Conservation (phyloP, 768 basidiomycete species). For the Strobilomyces echinocephalus region DNA sequence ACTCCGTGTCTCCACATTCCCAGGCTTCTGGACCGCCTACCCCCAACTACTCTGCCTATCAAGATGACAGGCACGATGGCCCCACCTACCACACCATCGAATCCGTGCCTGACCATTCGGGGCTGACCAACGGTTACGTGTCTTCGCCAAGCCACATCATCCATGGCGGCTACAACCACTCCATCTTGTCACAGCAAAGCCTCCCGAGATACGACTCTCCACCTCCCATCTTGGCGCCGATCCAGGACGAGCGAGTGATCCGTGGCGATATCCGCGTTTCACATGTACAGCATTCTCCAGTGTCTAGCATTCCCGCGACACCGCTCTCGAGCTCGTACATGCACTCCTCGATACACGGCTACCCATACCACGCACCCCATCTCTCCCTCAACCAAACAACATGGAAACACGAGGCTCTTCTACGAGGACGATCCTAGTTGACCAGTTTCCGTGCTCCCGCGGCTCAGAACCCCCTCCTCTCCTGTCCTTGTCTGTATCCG, state of each 20-base stretch:
- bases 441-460: neutral
- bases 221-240: conserved; percentile 53
- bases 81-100: conserved; percentile 37
- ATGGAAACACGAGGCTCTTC: conserved; percentile 44
- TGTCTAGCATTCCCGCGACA: conserved; percentile 30
- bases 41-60: conserved; percentile 41
- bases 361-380: conserved; percentile 38
- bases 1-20: conserved; percentile 40
- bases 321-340: conserved; percentile 36
- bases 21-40: conserved; percentile 30
- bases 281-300: conserved; percentile 28
- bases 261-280: conserved; percentile 29
- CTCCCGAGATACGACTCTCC: conserved; percentile 44
- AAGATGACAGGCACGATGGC: conserved; percentile 39
- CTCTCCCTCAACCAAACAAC: conserved; percentile 35
- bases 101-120: conserved; percentile 27
- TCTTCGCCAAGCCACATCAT: conserved; percentile 27
- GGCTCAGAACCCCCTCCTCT: neutral
- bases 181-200: conserved; percentile 19
- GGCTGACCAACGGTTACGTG: conserved; percentile 31
- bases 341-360: conserved; percentile 38
- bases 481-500: neutral
- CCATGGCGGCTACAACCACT: conserved; percentile 22
- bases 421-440: conserved; percentile 33
- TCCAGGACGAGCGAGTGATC: conserved; percentile 39